Percentiles rank a stretch among this genome's conserved stretches.
Evolutionary conservation across 139 green algal species (phyloP).

Genomic region (Pycnococcus provasolii): DNA sequence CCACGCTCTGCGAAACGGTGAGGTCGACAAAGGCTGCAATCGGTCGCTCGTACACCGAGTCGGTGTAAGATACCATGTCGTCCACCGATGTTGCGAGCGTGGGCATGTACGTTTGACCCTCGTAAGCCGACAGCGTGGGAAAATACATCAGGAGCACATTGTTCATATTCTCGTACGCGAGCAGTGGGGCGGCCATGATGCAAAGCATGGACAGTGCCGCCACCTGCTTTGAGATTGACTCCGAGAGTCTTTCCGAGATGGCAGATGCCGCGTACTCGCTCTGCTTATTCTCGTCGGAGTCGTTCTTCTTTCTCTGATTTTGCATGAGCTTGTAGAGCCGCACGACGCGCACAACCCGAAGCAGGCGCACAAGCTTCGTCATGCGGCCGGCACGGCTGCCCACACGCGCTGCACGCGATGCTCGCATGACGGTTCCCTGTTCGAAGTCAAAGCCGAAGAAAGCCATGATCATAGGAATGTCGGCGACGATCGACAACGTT

Average conservation of each 20-base stretch:
- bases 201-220: conserved; percentile 17
- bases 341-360: conserved; percentile 14
- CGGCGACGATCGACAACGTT: conserved; percentile 17
- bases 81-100: not conserved
- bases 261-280: conserved; percentile 5
- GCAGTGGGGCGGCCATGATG: conserved; percentile 10
- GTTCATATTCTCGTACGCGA: conserved; percentile 13
- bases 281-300: conserved; percentile 2
- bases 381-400: conserved; percentile 8
- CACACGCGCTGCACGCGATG: conserved; percentile 7
- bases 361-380: conserved; percentile 1
- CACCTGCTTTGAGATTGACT: conserved; percentile 11
- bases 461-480: conserved; percentile 16
- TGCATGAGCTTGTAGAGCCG: conserved; percentile 5
- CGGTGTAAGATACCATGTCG: conserved; percentile 1
- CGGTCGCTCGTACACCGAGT: too few relatives aligned
- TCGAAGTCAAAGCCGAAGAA: conserved; percentile 5
- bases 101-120: not conserved
- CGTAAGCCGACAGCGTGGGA: not conserved
- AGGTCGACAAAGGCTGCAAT: too few relatives aligned
- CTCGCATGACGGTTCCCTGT: not conserved
- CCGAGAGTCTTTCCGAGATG: conserved; percentile 8
- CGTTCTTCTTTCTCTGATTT: not conserved
- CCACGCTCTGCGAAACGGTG: too few relatives aligned
- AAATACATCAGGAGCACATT: not conserved